A percentile compares a stretch with the other conserved stretches of the same genome.
Evolutionary conservation across 2,329 filamentous ascomycete species (phyloP).

Genomic region (Cryphonectria japonica): DNA sequence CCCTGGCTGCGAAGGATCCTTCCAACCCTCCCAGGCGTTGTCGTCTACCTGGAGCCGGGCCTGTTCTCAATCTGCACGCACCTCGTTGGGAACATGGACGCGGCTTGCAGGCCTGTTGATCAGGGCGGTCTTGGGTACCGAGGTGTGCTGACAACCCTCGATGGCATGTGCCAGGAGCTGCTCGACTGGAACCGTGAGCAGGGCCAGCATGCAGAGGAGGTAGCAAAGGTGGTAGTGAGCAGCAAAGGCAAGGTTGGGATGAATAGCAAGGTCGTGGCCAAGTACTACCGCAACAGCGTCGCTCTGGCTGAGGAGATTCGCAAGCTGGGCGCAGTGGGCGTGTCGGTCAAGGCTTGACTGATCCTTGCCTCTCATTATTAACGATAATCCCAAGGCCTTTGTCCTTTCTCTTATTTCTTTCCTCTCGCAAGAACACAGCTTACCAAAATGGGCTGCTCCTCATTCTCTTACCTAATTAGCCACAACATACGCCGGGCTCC

Average conservation of each 20-base stretch:
- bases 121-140: slow-evolving; percentile 46
- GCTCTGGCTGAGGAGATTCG: slow-evolving; percentile 45
- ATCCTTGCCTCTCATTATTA: too few species aligned
- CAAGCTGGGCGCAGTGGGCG: slow-evolving; percentile 30
- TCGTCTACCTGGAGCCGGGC: slow-evolving; percentile 44
- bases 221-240: not conserved
- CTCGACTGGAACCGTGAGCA: slow-evolving; percentile 49
- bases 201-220: slow-evolving; percentile 26
- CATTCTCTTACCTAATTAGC: slow-evolving; percentile 33
- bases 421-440: not conserved
- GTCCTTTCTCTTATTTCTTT: not conserved
- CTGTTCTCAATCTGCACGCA: slow-evolving; percentile 48
- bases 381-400: not conserved
- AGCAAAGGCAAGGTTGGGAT: not conserved
- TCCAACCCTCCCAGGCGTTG: slow-evolving; percentile 40
- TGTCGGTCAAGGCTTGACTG: slow-evolving; percentile 16
- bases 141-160: slow-evolving; percentile 44
- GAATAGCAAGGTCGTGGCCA: slow-evolving; percentile 29
- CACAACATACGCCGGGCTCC: slow-evolving; percentile 53
- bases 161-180: slow-evolving; percentile 46
- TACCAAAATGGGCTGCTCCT: not conserved
- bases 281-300: slow-evolving; percentile 44
- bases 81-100: slow-evolving; percentile 42
- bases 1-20: slow-evolving; percentile 37
- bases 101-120: slow-evolving; percentile 37